phyloP scores from a whole-genome alignment of 768 basidiomycete species.

The Collybia sordida region DNA sequence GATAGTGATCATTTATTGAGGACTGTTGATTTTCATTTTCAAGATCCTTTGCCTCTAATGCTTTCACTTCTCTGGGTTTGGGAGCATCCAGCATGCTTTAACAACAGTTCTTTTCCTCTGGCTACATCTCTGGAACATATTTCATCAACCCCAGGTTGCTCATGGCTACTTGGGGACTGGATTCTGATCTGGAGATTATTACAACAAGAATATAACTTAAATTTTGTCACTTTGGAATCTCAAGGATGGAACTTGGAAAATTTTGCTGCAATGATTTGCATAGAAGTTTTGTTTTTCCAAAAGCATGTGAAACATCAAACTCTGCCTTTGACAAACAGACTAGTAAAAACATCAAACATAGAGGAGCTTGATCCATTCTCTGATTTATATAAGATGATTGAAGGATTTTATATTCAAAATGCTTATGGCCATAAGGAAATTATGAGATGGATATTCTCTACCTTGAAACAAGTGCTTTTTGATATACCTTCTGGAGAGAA shows the following conservation, averaged over 20 bases:
- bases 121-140: background rate
- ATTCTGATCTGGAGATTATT: constrained; percentile 1
- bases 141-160: background rate
- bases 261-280: constrained; percentile 1
- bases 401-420: background rate
- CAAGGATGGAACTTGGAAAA: constrained; percentile 1
- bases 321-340: background rate
- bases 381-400: constrained; percentile 4
- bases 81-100: background rate
- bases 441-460: background rate
- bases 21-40: background rate
- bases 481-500: background rate
- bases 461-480: background rate
- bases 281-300: constrained; percentile 2
- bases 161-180: constrained; percentile 5
- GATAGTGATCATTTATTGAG: background rate
- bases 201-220: background rate
- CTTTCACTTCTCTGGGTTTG: background rate
- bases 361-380: background rate
- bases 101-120: background rate
- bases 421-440: background rate
- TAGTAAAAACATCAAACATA: background rate
- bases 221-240: background rate
- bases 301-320: background rate
- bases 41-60: background rate